Evolutionary conservation across 148 eudicot genomes (phyloP), one percentile per base, ranked within the genome.

Genomic region (Nepenthes mirabilis): DNA sequence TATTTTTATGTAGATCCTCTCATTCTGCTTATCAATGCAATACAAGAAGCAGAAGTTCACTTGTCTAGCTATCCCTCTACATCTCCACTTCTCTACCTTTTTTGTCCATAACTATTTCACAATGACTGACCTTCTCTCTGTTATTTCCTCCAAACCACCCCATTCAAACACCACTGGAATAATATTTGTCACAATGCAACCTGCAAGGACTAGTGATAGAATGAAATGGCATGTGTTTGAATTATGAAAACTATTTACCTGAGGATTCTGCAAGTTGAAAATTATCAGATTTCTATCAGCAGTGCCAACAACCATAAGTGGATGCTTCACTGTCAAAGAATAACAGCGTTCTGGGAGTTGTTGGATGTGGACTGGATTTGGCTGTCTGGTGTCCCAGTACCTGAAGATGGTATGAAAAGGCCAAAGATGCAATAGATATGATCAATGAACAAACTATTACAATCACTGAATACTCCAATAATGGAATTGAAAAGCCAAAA

Each of bases 311-410:
- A 91, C 96, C 98, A 91, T 80, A 51, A 91, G 82, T 54, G 98
- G 98, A 74, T 88, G 78, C 65, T 62, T 74, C 60, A 79, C 96
- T 11, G 94, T 61, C 64, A 91, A 73, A n/a, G 96, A 73, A 83
- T 88, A 91, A 82, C 98, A 91, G 64, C 96, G 96, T 32, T 88
- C 98, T 49, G 96, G 96, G 67, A 88, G 96, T 68, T 75, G 84
- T 69, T 88, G 91, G 2, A 79, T 74, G 68, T 82, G 90, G 52
- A 83, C 80, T 33, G 96, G 96, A 72, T 71, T 83, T 62, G 75
- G 59, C 74, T 85, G 96, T 73, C 98, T 85, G 62, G 81, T 67
- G 73, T 91, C 98, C 98, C 98, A 91, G 64, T 91, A 91, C 81
- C 98, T 91, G 45, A 40, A 40, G 8, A 40, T 40, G 45, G 45